Conservation (phyloP, 2,329 filamentous ascomycete species). For the Colletotrichum tanaceti region DNA sequence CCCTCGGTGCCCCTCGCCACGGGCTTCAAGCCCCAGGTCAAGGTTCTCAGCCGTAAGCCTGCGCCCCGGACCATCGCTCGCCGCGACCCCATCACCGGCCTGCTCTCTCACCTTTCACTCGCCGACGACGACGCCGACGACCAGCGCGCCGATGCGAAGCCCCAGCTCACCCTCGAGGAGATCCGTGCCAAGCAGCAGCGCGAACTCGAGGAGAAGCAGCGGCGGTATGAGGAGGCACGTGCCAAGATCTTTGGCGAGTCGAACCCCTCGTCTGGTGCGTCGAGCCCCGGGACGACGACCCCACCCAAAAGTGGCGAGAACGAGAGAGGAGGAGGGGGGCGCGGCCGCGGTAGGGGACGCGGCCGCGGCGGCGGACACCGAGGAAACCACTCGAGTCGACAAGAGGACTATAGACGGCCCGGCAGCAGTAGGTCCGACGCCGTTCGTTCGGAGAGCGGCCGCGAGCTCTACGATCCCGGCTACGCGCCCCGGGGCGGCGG, state of each 20-base stretch:
- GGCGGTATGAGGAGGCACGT: slow-evolving; percentile 87
- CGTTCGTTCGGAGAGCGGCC: slow-evolving; percentile 49
- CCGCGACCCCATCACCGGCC: slow-evolving; percentile 63
- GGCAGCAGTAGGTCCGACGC: slow-evolving; percentile 40
- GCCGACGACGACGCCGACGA: slow-evolving; percentile 74
- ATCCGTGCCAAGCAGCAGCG: slow-evolving; percentile 80
- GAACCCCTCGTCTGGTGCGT: slow-evolving; percentile 65
- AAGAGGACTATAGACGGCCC: slow-evolving; percentile 46
- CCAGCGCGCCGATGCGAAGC: slow-evolving; percentile 68
- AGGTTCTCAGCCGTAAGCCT: slow-evolving; percentile 86
- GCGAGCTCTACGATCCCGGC: slow-evolving; percentile 82
- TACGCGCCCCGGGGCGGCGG: slow-evolving; percentile 74
- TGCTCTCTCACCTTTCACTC: slow-evolving; percentile 58
- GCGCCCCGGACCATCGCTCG: slow-evolving; percentile 68
- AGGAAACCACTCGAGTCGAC: slow-evolving; percentile 45
- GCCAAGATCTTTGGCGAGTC: slow-evolving; percentile 85
- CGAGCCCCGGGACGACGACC: slow-evolving; percentile 71
- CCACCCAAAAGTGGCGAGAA: slow-evolving; percentile 61
- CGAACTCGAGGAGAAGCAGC: slow-evolving; percentile 89
- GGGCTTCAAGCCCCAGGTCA: slow-evolving; percentile 85
- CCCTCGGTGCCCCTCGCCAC: slow-evolving; percentile 71
- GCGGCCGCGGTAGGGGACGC: slow-evolving; percentile 57
- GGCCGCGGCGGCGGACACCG: slow-evolving; percentile 56
- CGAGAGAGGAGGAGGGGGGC: slow-evolving; percentile 54
- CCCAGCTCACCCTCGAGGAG: slow-evolving; percentile 78